Base-by-base conservation (phyloP, 2,329 filamentous ascomycete species). In the Trichoderma arundinaceum region DNA sequence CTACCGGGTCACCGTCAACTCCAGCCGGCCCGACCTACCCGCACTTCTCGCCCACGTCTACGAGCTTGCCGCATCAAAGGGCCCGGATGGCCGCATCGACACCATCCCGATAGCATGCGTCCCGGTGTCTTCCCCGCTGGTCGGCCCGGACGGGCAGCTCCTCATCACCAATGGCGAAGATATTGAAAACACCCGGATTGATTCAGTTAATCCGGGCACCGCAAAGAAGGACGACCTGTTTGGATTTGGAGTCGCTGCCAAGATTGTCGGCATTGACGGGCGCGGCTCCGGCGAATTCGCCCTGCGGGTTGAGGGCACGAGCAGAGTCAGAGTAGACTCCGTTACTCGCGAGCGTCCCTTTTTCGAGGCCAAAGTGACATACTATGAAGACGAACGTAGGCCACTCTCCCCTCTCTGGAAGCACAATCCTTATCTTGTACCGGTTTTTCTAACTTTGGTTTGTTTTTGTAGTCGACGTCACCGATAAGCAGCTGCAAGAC, bases 11-110 rank as follows among this genome's bases (percentile, higher is more conserved):
- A 88, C 92, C 63, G 90, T 97, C 60, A 88, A 90, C 46, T 89
- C 84, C 43, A 84, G 90, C 77, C 92, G 94, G 59, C 88, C 92
- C 70, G 95, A 98, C 78, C 90, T 98, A 70, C 90, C 92, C 61
- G 91, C 94, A 58, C 86, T 98, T 51, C 88, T 99, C 65, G 91
- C 93, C 19, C 89, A 90, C 71, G 87, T 97, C 67, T 94, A 96
- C 78, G 91, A 91, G 73, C 88, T 89, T 71, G 89, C 89, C 33
- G 84, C 90, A 39, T 86, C 87, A 46, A 89, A 88, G 72, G 86
- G 89, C 70, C 86, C 88, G 33, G 85, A 84, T 68, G 83, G 88
- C 70, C 82, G 85, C 68, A 83, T 89, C 73, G 86, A 88, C 70
- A 82, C 83, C 70, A 88, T 97, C 71, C 89, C 91, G 8, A 89